Evolutionary conservation across 345 rosid genomes (phyloP), one percentile per base, ranked within the genome.

Genomic region (Brassica incana): DNA sequence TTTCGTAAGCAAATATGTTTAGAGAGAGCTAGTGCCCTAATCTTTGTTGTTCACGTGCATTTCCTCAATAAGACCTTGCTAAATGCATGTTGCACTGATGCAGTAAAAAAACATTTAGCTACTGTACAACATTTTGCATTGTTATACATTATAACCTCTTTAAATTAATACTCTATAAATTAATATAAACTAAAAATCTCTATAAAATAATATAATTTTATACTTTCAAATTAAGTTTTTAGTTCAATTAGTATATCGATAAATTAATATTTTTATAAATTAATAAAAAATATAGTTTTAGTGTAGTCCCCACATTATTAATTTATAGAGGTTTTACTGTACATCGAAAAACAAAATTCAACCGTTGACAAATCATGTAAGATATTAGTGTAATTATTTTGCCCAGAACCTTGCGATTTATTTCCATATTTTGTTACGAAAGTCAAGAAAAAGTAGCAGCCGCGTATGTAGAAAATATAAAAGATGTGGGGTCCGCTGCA

Each of bases 331-430:
- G 18, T 16, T 16, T 16, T 16, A 16, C 18, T 16, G 18, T 16
- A 16, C 18, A 18, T 18, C 0, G 29, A 8, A 58, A 58, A 58
- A 58, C 11, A 58, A 18, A 58, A 5, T 58, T 20, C 0, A 2
- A 48, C 2, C 60, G 23, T 27, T 7, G 72, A 69, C 12, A n/a
- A 6, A 25, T 61, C 14, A 1, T 61, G 35, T 10, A 61, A 27
- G 16, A 25, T 61, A 27, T 18, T 59, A 33, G 36, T 35, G 8
- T 35, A 40, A 43, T 10, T 43, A 3, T 48, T 25, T 0, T 29
- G 27, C 18, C 72, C 15, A 54, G 71, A 72, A 66, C 72, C 65
- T 25, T 20, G 29, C 60, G 33, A 66, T 73, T 66, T 43, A 65
- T 18, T 29, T 75, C 4, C 60, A 40, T 68, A 50, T 71, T 16